These are phyloP conservation scores for Kockovaella imperatae DNA, from an alignment of 768 basidiomycete genomes.

Conservation along the genomic window DNA sequence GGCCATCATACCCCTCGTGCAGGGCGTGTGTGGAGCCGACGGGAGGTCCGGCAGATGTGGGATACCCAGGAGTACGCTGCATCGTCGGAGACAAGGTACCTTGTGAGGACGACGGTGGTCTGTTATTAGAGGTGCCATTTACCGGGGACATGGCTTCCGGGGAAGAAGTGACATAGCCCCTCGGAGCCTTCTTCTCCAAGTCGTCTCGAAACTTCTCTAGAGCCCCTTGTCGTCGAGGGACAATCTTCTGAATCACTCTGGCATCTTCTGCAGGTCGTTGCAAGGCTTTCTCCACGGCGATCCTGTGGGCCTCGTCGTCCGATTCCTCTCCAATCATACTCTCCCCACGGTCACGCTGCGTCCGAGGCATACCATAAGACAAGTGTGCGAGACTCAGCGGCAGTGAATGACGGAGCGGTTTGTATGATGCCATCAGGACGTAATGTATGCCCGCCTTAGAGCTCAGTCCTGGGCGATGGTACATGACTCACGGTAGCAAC, in stretches of 20 bases:
- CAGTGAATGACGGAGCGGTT: conserved; percentile 64
- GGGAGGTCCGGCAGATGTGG: conserved; percentile 6
- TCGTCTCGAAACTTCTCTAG: too few relatives aligned
- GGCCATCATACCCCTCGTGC: background rate
- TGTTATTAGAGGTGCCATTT: background rate
- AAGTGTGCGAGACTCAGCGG: conserved; percentile 72
- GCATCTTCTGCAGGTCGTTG: too few relatives aligned
- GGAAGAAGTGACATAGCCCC: too few relatives aligned
- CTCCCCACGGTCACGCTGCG: conserved; percentile 29
- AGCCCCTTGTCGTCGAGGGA: too few relatives aligned
- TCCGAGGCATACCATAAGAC: conserved; percentile 50
- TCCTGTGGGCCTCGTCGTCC: too few relatives aligned
- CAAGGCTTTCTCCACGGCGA: too few relatives aligned
- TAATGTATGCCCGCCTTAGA: conserved; percentile 62
- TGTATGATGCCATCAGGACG: conserved; percentile 69
- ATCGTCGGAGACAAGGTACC: background rate
- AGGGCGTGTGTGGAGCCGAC: background rate
- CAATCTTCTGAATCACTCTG: too few relatives aligned
- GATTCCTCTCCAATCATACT: conserved; percentile 28
- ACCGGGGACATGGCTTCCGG: background rate
- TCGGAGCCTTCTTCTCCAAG: too few relatives aligned
- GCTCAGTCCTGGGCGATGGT: background rate
- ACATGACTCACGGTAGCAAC: conserved; percentile 60
- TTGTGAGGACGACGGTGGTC: background rate
- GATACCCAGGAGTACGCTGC: background rate